A percentile compares a stretch with the other conserved stretches of the same genome.
Evolutionary conservation across 805 yeast species (phyloP).

Genomic region (Saturnispora ahearnii): DNA sequence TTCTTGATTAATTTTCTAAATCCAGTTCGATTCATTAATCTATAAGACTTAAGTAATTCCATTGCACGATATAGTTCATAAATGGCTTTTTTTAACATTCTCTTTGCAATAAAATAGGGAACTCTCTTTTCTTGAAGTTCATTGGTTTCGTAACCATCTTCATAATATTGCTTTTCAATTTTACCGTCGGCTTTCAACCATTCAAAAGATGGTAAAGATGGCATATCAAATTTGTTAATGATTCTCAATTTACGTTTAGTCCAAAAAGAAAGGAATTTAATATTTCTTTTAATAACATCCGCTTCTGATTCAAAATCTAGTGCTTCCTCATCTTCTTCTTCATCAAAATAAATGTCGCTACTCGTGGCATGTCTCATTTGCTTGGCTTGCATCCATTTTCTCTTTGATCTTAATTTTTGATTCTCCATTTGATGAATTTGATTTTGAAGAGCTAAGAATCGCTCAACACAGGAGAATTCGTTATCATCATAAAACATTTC

Average conservation of each 20-base stretch:
- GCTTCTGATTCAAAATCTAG: slow-evolving; percentile 2
- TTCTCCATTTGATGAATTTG: slow-evolving; percentile 59
- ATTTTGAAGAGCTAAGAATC: slow-evolving; percentile 55
- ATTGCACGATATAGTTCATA: slow-evolving; percentile 67
- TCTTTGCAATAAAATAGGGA: slow-evolving; percentile 55
- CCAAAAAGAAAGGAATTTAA: slow-evolving; percentile 17
- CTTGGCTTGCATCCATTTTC: slow-evolving; percentile 11
- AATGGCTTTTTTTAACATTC: slow-evolving; percentile 59
- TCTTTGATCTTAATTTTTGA: slow-evolving; percentile 31
- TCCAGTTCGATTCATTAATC: slow-evolving; percentile 76
- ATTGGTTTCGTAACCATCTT: slow-evolving; percentile 24
- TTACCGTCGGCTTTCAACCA: slow-evolving; percentile 26
- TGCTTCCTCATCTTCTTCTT: slow-evolving; percentile 10
- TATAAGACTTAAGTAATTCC: slow-evolving; percentile 60
- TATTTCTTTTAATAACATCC: slow-evolving; percentile 12
- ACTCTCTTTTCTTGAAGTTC: slow-evolving; percentile 22
- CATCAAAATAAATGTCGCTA: slow-evolving; percentile 12
- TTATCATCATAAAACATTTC: slow-evolving; percentile 50
- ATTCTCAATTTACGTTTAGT: slow-evolving; percentile 22
- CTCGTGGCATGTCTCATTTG: slow-evolving; percentile 2
- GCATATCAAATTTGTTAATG: slow-evolving; percentile 31
- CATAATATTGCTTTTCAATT: slow-evolving; percentile 29
- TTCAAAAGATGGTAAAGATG: slow-evolving; percentile 33
- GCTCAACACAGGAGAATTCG: slow-evolving; percentile 50
- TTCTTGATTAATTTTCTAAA: slow-evolving; percentile 84